Evolutionary conservation across 306 rosid genomes (phyloP).

Genomic region (Cicer chorassanicum): DNA sequence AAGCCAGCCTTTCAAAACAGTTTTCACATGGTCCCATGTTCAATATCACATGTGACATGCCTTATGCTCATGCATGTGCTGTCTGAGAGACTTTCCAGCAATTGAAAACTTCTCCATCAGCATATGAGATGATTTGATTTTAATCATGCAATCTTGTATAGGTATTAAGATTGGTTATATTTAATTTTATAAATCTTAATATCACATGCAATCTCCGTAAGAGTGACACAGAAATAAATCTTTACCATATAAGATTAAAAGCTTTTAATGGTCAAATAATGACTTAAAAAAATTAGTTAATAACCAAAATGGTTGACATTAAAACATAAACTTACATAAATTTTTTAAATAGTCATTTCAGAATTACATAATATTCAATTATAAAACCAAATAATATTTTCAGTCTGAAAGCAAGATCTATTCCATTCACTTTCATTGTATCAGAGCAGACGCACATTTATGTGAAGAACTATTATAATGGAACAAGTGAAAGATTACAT

Average conservation of each 20-base stretch:
- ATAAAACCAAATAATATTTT: background rate
- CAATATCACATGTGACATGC: constrained; percentile 64
- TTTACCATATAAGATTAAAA: background rate
- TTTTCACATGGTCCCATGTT: constrained; percentile 69
- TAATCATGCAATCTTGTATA: constrained; percentile 14
- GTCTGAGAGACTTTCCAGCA: constrained; percentile 63
- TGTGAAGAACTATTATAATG: constrained; percentile 50
- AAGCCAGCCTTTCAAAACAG: constrained; percentile 61
- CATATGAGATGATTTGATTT: constrained; percentile 12
- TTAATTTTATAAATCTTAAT: background rate
- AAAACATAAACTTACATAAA: background rate
- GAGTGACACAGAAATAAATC: constrained; percentile 3
- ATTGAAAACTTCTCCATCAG: constrained; percentile 22
- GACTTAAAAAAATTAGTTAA: background rate
- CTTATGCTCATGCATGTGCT: constrained; percentile 59
- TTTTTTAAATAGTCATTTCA: background rate
- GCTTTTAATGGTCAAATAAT: constrained; percentile 4
- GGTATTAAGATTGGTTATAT: constrained; percentile 2
- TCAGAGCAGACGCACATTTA: constrained; percentile 47
- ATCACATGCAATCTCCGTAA: too few species aligned
- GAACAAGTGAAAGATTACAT: constrained; percentile 37
- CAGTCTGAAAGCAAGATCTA: background rate
- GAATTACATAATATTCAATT: background rate
- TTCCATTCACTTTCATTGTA: background rate
- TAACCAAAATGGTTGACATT: background rate